These are phyloP conservation scores for Calocera cornea DNA, from an alignment of 768 basidiomycete species.

Conservation along the genomic window DNA sequence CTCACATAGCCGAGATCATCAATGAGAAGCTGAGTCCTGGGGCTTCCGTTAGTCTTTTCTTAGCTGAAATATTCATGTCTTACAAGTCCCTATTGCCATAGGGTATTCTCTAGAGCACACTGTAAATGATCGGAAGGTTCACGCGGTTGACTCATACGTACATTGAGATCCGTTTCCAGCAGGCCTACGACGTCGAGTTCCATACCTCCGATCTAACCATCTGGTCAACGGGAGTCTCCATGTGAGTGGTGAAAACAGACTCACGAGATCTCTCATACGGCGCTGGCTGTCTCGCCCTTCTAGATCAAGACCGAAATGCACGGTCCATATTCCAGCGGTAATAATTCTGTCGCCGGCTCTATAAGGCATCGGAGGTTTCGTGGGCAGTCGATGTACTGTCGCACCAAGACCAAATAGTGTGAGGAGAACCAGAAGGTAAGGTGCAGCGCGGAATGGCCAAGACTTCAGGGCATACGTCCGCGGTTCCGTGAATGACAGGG, in stretches of 20 bases:
- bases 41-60: background rate
- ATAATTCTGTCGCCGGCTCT: conserved; percentile 53
- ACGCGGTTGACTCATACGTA: no score
- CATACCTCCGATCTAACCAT: conserved; percentile 48
- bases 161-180: conserved; percentile 74
- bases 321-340: conserved; percentile 78
- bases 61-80: conserved; percentile 18
- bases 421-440: conserved; percentile 15
- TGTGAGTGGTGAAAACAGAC: conserved; percentile 1
- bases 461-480: background rate
- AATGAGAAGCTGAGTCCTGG: conserved; percentile 57
- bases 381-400: conserved; percentile 43
- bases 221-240: conserved; percentile 24
- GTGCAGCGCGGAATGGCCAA: background rate
- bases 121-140: no score
- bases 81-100: conserved; percentile 81
- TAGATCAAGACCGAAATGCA: conserved; percentile 78
- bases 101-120: conserved; percentile 39
- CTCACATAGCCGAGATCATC: conserved; percentile 73
- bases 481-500: background rate
- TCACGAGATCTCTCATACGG: conserved; percentile 43
- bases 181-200: conserved; percentile 74
- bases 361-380: conserved; percentile 39
- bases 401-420: conserved; percentile 38
- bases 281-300: conserved; percentile 60